Base-by-base conservation (phyloP, 345 rosid genomes). In the Camelina sativa region DNA sequence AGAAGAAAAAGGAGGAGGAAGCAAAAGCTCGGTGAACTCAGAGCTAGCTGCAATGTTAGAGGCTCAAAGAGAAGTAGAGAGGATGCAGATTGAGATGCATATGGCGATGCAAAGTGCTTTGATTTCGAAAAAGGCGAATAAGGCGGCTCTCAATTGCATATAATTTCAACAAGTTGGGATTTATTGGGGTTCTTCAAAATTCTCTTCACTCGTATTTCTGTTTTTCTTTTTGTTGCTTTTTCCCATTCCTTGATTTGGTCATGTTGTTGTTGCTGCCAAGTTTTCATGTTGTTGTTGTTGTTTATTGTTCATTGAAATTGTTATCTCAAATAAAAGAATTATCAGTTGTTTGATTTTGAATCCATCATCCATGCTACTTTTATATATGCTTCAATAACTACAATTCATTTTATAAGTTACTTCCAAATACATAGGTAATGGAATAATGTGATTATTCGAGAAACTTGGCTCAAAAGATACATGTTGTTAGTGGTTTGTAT, bases 1-100 rank as follows among this genome's bases (percentile, higher is more conserved):
- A 23, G 40, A 41, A 41, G 61, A 15, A 8, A 20, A 37, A 62
- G 62, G 43, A 72, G 69, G 4, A 62, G 69, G 62, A 62, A 25
- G 69, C 59, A 62, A 38, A 72, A 62, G 51, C 66, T 61, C 69
- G 43, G 50, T 41, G 54, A 63, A 52, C 12, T 54, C 52, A 8
- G 76, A 62, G 54, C 8, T 73, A 20, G 53, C 47, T 41, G 32
- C 76, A 30, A 73, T 73, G 76, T 64, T 73, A 32, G 70, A 73
- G 3, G 76, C 70, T 73, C 70, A 73, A 40, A 63, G 70, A 73
- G 62, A 73, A 25, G 32, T 63, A 12, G 55, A 52, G 62, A 43
- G 30, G 54, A 73, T 73, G 76, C 76, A 73, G 22, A 41, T 63
- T 12, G 62, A 73, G 63, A 52, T 52, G 40, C 40, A 37, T 37